These are phyloP conservation scores for Cucurbita maxima DNA, from an alignment of 306 rosid genomes.

Conservation along the genomic window DNA sequence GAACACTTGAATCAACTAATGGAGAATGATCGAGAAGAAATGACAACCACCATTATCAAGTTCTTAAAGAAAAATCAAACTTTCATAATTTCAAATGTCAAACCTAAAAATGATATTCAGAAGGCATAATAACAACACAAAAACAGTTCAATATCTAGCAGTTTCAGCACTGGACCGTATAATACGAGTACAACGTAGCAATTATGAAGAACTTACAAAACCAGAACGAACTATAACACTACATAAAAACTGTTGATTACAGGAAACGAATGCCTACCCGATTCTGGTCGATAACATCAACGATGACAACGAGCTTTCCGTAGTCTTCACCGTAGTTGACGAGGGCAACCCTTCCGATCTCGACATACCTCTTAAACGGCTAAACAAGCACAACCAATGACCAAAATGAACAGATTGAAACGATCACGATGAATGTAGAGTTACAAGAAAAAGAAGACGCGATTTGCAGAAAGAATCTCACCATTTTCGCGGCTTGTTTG, in stretches of 20 bases:
- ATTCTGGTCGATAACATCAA: constrained; percentile 85
- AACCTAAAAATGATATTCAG: neutral
- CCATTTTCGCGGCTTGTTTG: constrained; percentile 21
- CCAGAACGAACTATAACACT: neutral
- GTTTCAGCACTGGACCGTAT: neutral
- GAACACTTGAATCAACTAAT: neutral
- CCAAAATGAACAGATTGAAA: neutral
- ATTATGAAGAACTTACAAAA: neutral
- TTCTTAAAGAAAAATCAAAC: neutral
- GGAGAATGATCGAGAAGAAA: neutral
- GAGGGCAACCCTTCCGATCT: constrained; percentile 89
- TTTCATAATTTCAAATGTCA: neutral
- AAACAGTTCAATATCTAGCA: neutral
- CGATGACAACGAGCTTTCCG: constrained; percentile 85
- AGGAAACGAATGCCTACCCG: constrained; percentile 19
- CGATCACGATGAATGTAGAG: no score
- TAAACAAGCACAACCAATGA: neutral
- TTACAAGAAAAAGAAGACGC: neutral
- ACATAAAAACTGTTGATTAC: neutral
- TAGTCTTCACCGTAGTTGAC: constrained; percentile 82
- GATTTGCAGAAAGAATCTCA: constrained; percentile 7
- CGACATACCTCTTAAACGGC: constrained; percentile 92
- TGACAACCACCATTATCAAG: neutral
- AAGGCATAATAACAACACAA: neutral
- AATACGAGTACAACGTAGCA: neutral